Evolutionary conservation across 352 stramenopile genomes (phyloP).

Genomic region (Blastocystis sp.): DNA sequence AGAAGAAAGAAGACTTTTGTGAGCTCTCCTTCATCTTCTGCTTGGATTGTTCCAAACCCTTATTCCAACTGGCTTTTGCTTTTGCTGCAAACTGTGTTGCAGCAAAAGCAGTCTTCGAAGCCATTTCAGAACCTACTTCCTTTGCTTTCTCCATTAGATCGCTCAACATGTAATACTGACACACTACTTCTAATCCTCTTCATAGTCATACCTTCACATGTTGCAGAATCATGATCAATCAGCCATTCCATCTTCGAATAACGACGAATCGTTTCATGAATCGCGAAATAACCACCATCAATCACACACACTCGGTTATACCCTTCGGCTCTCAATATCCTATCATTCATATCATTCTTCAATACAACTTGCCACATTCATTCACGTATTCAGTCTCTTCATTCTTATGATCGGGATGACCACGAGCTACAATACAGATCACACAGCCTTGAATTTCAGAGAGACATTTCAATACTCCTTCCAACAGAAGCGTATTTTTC

Average conservation of each 20-base stretch:
- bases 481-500: neutral
- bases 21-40: neutral
- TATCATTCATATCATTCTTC: neutral
- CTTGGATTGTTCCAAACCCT: neutral
- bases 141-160: neutral
- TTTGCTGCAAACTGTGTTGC: neutral
- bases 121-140: neutral
- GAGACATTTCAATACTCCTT: slow-evolving; percentile 11
- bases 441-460: neutral
- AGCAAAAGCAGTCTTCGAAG: neutral
- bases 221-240: neutral
- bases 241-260: neutral
- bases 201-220: slow-evolving; percentile 25
- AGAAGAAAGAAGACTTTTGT: neutral
- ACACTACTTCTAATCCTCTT: neutral
- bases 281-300: slow-evolving; percentile 2
- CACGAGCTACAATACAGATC: neutral
- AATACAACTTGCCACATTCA: neutral
- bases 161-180: neutral
- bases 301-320: neutral
- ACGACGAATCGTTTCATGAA: neutral
- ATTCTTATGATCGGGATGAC: neutral
- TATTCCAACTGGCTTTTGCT: neutral
- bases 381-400: neutral
- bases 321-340: neutral